Evolutionary conservation across 2,329 filamentous ascomycete genomes (phyloP).

Genomic region (Penicillium sclerotigenum): DNA sequence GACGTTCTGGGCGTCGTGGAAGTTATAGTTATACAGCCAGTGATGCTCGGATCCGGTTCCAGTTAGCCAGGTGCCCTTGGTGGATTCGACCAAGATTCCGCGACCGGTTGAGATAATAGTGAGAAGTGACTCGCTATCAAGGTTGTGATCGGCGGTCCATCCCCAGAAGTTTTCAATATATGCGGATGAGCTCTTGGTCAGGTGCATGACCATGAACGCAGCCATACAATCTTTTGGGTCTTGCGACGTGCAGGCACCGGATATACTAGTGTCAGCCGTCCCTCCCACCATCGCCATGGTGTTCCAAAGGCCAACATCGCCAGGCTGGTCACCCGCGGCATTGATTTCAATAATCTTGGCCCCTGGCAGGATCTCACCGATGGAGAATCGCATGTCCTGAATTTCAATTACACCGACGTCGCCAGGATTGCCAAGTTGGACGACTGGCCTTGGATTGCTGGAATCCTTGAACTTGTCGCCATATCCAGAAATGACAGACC

Average conservation of each 20-base stretch:
- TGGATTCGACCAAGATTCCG: slow-evolving; percentile 43
- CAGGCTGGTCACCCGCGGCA: slow-evolving; percentile 46
- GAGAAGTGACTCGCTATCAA: slow-evolving; percentile 39
- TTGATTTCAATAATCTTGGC: slow-evolving; percentile 52
- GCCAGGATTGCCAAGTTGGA: slow-evolving; percentile 51
- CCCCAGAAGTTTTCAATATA: slow-evolving; percentile 57
- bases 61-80: slow-evolving; percentile 45
- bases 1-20: slow-evolving; percentile 43
- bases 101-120: slow-evolving; percentile 41
- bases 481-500: slow-evolving; percentile 50
- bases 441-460: slow-evolving; percentile 47
- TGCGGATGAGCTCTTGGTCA: slow-evolving; percentile 47
- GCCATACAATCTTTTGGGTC: slow-evolving; percentile 47
- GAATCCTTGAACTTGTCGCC: slow-evolving; percentile 48
- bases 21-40: slow-evolving; percentile 49
- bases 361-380: slow-evolving; percentile 46
- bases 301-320: slow-evolving; percentile 53
- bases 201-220: slow-evolving; percentile 52
- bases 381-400: slow-evolving; percentile 53
- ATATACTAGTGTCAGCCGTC: slow-evolving; percentile 42
- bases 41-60: slow-evolving; percentile 49
- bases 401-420: slow-evolving; percentile 53
- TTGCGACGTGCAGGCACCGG: slow-evolving; percentile 36
- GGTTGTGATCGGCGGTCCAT: slow-evolving; percentile 51
- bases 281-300: slow-evolving; percentile 49